Percentiles rank a stretch among this genome's conserved stretches.
phyloP scores from a whole-genome alignment of 129 eudicot genomes.

The Flaveria brownii region DNA sequence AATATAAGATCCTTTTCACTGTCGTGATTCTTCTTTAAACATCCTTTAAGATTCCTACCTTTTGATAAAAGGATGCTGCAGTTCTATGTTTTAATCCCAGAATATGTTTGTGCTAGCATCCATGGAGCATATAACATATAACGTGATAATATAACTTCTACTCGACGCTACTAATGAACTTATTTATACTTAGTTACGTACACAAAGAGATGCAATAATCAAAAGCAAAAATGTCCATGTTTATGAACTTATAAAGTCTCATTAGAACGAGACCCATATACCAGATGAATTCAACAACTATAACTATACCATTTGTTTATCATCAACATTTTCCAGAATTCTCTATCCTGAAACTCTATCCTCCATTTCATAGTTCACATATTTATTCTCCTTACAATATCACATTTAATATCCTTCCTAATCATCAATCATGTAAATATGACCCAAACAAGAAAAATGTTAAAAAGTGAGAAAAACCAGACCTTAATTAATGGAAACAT shows the following conservation, averaged over 20 bases:
- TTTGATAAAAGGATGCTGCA: neutral
- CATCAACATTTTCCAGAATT: constrained; percentile 10
- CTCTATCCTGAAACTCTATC: neutral
- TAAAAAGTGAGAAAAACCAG: neutral
- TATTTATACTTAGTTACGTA: neutral
- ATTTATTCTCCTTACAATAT: neutral
- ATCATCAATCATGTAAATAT: neutral
- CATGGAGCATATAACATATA: neutral
- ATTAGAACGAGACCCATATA: constrained; percentile 4
- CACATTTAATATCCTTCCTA: neutral
- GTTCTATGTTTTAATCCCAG: constrained; percentile 4
- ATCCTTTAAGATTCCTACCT: neutral
- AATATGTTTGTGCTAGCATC: neutral
- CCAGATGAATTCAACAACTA: neutral
- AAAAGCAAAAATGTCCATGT: neutral
- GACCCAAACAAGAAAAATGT: no score
- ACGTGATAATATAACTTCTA: neutral
- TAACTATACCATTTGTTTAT: neutral
- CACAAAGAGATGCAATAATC: neutral
- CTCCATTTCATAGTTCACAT: neutral
- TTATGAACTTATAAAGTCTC: neutral
- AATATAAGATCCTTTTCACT: constrained; percentile 7
- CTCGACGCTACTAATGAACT: constrained; percentile 1
- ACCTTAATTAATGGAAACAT: neutral
- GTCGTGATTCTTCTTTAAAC: neutral